Base-by-base conservation (phyloP, 1,284 basidiomycete genomes). In the Neonothopanus nambi region DNA sequence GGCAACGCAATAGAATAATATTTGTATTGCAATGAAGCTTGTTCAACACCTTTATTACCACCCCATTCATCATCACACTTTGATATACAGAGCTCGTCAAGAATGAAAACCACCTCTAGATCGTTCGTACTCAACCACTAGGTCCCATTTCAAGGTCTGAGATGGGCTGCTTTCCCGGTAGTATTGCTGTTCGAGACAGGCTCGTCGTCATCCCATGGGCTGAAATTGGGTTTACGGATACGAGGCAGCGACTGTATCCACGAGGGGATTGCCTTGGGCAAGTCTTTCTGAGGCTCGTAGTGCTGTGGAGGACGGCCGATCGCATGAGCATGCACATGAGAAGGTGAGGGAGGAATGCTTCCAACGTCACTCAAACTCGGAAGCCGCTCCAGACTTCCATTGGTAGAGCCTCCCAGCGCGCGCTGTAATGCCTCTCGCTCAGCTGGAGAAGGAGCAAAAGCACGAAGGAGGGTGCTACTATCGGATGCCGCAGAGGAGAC, bases 381-480 rank as follows among this genome's bases (percentile, higher is more conserved):
- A 54, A 90, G 74, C 18, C 84, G 79, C 68, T 90, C 87, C 41
- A 89, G 75, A 63, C 85, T 89, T 47, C 81, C 74, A 67, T 87
- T 89, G 47, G 82, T 76, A 53, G 83, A 83, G 30, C 84, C 80
- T 38, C 84, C 82, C 13, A 89, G 68, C 18, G 80, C 85, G 53
- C 88, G 83, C 60, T 87, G 82, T 39, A 92, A 76, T 47, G 78
- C 89, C 70, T 89, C 85, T 46, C 90, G 85, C 75, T 92, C 89
- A 57, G 84, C 89, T 52, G 85, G 86, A 55, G 87, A 91, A 39
- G 89, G 89, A 30, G 87, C 89, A 67, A 92, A 92, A 23, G 89
- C 89, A 63, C 85, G 87, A 59, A 89, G 75, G 26, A 87, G 69
- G 40, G 79, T 78, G 51, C 70, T 68, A 56, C 60, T 77, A 5